Evolutionary conservation across 2,329 filamentous ascomycete species (phyloP), one percentile per base, ranked within the genome.

Genomic region (Allantophomopsis lycopodina): DNA sequence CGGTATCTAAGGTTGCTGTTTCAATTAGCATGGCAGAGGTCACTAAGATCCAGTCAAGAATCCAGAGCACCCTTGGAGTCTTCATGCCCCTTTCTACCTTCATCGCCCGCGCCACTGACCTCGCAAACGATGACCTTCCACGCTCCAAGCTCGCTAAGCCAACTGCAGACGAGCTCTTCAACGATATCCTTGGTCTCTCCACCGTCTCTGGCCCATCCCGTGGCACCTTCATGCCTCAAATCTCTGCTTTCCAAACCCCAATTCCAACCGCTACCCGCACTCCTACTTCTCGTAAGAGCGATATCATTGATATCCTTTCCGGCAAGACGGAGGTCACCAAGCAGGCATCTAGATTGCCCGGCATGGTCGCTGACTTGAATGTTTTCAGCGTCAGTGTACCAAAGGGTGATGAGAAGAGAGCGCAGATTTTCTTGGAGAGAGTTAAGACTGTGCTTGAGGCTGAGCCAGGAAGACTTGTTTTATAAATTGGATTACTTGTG

Each of bases 91-190:
- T 96, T 5, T 85, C 83, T 2, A 86, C 83, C 11, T 94, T 96
- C 63, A 76, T 98, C 56, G 72, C 78, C 40, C 81, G 87, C 40
- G 91, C 91, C 32, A 74, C 83, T 32, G 80, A 91, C 52, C 63
- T 94, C 18, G 91, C 91, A 44, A 96, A 96, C 61, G 81, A 91
- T 46, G 76, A 83, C 35, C 73, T 96, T 7, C 89, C 89, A 2
- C 65, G 71, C 20, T 73, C 77, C 5, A 69, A 76, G 43, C 65
- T 66, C 44, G 69, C 72, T 35, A 70, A 76, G 54, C 80, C 81
- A 12, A 79, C 83, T 1, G 66, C 81, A 30, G 75, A 87, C 54
- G 86, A 94, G 57, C 74, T 98, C 11, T 96, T 96, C 63, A 79
- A 95, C 56, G 78, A 89, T 51, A 69, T 96, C 12, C 71, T 98